These are phyloP conservation scores for Ceratobasidium sp. DNA, from an alignment of 1,284 basidiomycete species.

Conservation along the genomic window DNA sequence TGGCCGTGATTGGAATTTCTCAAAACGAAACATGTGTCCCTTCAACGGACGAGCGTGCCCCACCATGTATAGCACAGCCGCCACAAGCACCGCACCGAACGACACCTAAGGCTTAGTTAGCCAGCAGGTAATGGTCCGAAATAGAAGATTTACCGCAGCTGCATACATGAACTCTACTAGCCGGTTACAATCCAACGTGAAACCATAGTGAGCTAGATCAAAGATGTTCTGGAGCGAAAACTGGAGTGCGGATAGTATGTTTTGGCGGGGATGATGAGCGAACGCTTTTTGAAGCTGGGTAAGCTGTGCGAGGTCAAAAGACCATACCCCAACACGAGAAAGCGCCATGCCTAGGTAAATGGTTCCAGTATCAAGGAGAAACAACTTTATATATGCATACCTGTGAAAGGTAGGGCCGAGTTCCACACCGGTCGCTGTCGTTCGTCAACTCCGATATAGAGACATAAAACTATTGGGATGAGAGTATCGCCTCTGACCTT, in stretches of 20 bases:
- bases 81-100: constrained; percentile 50
- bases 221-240: constrained; percentile 48
- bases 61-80: constrained; percentile 47
- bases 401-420: constrained; percentile 60
- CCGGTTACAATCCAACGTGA: constrained; percentile 22
- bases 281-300: constrained; percentile 64
- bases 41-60: constrained; percentile 46
- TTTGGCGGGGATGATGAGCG: constrained; percentile 60
- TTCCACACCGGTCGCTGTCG: constrained; percentile 55
- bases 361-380: not conserved
- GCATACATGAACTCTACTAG: constrained; percentile 34
- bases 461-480: constrained; percentile 22
- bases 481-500: constrained; percentile 37
- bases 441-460: constrained; percentile 8
- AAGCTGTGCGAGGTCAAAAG: constrained; percentile 66
- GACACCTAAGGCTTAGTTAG: constrained; percentile 50
- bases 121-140: constrained; percentile 7
- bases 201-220: constrained; percentile 48
- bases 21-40: constrained; percentile 50
- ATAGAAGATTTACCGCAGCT: constrained; percentile 47
- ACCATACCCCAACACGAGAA: constrained; percentile 66
- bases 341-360: constrained; percentile 61
- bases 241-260: constrained; percentile 56
- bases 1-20: not conserved
- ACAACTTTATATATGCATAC: constrained; percentile 7